Evolutionary conservation across 331 rosid species (phyloP).

Genomic region (Spiraea crenata): DNA sequence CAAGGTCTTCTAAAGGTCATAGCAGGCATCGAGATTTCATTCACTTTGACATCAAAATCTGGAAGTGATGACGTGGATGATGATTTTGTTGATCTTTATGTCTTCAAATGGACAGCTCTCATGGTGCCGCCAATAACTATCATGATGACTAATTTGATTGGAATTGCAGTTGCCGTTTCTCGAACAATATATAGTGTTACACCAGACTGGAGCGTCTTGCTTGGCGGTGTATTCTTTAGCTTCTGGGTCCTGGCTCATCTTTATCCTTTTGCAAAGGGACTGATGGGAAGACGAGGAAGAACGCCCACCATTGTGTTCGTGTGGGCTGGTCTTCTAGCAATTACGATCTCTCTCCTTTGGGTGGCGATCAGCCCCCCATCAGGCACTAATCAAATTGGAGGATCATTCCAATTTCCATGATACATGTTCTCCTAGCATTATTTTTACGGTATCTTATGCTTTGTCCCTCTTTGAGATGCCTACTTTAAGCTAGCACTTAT

Average conservation of each 20-base stretch:
- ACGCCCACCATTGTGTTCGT: slow-evolving; percentile 71
- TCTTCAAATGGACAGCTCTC: slow-evolving; percentile 59
- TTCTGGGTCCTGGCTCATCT: slow-evolving; percentile 75
- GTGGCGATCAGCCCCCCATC: slow-evolving; percentile 73
- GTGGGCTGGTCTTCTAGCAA: slow-evolving; percentile 73
- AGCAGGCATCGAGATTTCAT: slow-evolving; percentile 75
- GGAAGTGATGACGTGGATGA: slow-evolving; percentile 56
- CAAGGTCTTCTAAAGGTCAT: slow-evolving; percentile 72
- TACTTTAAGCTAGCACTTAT: slow-evolving; percentile 6
- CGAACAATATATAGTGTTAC: slow-evolving; percentile 51
- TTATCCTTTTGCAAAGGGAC: slow-evolving; percentile 79
- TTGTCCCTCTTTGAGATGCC: neutral
- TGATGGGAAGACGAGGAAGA: slow-evolving; percentile 70
- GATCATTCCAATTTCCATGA: slow-evolving; percentile 68
- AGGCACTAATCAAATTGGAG: slow-evolving; percentile 51
- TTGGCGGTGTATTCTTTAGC: slow-evolving; percentile 78
- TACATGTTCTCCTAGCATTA: neutral
- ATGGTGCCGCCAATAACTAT: slow-evolving; percentile 69
- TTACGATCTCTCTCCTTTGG: slow-evolving; percentile 73
- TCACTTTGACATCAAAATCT: slow-evolving; percentile 75
- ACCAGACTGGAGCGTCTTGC: slow-evolving; percentile 56
- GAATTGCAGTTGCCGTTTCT: slow-evolving; percentile 50
- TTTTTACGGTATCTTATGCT: neutral
- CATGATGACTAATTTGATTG: slow-evolving; percentile 66
- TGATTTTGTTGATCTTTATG: slow-evolving; percentile 54